Percentiles rank a stretch among this genome's conserved stretches.
These are phyloP conservation scores for Globisporangium carolinianum DNA, from an alignment of 352 stramenopile genomes.

Conservation along the genomic window DNA sequence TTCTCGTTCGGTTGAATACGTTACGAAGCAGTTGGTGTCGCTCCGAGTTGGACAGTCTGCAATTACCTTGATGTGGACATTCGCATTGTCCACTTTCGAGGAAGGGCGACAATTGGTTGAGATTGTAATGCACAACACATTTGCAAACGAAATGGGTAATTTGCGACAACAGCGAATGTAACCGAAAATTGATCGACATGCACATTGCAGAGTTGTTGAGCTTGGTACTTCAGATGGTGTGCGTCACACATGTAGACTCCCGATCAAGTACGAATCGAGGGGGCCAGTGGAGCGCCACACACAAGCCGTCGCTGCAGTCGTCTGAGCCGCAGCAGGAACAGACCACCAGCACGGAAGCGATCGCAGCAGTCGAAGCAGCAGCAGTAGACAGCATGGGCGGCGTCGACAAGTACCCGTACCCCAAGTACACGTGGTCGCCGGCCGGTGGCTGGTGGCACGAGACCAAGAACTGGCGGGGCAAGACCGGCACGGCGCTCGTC, in stretches of 20 bases:
- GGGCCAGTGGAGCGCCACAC: not conserved
- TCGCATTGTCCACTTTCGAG: too few relatives aligned
- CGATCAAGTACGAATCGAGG: not conserved
- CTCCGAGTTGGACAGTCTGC: too few relatives aligned
- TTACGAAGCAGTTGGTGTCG: not conserved
- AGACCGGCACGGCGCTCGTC: constrained; percentile 54
- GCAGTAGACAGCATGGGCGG: constrained; percentile 47
- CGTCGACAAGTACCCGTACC: constrained; percentile 79
- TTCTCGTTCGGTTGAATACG: constrained; percentile 9
- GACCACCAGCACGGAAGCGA: constrained; percentile 4
- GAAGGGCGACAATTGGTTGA: too few relatives aligned
- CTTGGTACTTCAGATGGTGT: too few relatives aligned
- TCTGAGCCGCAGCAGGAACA: not conserved
- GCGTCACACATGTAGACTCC: too few relatives aligned
- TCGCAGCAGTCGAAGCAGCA: not conserved
- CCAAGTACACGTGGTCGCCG: constrained; percentile 84
- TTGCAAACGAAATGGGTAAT: too few relatives aligned
- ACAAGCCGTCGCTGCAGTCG: not conserved
- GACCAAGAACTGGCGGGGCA: constrained; percentile 79
- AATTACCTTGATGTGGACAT: too few relatives aligned
- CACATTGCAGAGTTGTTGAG: too few relatives aligned
- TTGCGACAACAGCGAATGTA: too few relatives aligned
- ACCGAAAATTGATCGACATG: too few relatives aligned
- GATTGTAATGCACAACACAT: not conserved
- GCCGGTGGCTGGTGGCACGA: constrained; percentile 82